Base-by-base conservation (phyloP, 148 eudicot genomes). In the Vaccinium macrocarpon region DNA sequence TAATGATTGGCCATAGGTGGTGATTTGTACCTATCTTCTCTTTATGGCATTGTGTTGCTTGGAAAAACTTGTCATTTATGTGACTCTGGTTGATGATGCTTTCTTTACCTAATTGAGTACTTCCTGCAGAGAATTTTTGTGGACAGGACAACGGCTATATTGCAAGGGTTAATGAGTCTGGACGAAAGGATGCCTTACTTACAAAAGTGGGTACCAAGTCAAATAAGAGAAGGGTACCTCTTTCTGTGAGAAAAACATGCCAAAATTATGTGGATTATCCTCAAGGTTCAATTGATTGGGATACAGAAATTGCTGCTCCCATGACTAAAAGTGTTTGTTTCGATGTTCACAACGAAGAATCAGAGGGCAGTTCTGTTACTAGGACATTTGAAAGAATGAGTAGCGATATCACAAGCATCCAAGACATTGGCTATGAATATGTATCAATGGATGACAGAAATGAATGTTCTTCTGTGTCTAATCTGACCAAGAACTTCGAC, bases 391-490 rank as follows among this genome's bases (percentile, higher is more conserved):
- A 90, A 86, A 86, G 89, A 76, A 70, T 82, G 78, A 89, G 88
- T n/a, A 81, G 90, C 79, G 95, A 89, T 81, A 88, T 87, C 57
- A 86, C 91, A 38, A 91, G 88, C 81, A 82, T 87, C 86, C 90
- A 83, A 80, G 91, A 89, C 53, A 81, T 70, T 79, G 92, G 91
- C 48, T 88, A 87, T 61, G 93, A 92, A 55, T 93, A 88, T 82
- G 91, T 88, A 38, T 81, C 90, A 50, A 80, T 91, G 85, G 97
- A 94, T 85, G 98, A 92, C 73, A 92, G 91, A 85, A 95, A 90
- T 76, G 97, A 95, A 75, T 87, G 74, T 84, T 95, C 96, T 81
- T 94, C 96, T 82, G 89, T 90, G 83, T 91, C 97, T 52, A 88
- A 94, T 87, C 82, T 84, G 50, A 82, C 87, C 29, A 92, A 90